These are phyloP conservation scores for Collariella sp. DNA, from an alignment of 495 filamentous ascomycete species.

Conservation along the genomic window DNA sequence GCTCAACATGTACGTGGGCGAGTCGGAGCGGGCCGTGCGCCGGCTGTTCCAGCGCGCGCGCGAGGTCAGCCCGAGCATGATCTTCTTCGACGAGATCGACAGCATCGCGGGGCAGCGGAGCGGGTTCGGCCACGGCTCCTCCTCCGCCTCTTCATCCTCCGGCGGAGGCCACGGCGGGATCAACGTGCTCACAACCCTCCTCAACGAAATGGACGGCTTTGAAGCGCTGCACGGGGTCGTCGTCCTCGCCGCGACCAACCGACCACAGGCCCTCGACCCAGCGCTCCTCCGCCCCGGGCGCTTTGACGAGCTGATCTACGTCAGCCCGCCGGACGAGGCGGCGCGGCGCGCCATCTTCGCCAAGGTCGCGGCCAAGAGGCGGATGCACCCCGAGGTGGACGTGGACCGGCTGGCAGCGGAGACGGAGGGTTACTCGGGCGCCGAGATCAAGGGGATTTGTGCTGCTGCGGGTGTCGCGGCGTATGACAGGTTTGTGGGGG, in stretches of 20 bases:
- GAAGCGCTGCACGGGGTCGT: slow-evolving; percentile 75
- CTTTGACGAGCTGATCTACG: slow-evolving; percentile 84
- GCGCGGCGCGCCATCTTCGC: slow-evolving; percentile 68
- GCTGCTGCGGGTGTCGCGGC: slow-evolving; percentile 37
- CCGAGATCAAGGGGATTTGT: slow-evolving; percentile 80
- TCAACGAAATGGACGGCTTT: slow-evolving; percentile 97
- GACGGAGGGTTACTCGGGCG: slow-evolving; percentile 79
- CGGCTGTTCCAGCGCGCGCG: slow-evolving; percentile 84
- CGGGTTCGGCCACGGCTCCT: slow-evolving; percentile 23
- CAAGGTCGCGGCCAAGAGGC: slow-evolving; percentile 51
- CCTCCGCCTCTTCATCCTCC: not conserved
- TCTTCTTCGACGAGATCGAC: slow-evolving; percentile 99
- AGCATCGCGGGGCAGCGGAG: slow-evolving; percentile 72
- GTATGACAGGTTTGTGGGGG: slow-evolving; percentile 26
- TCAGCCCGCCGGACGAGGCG: slow-evolving; percentile 68
- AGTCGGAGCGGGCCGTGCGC: slow-evolving; percentile 82
- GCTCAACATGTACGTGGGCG: slow-evolving; percentile 94
- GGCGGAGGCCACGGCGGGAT: slow-evolving; percentile 42
- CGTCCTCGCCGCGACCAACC: slow-evolving; percentile 91
- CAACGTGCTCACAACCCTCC: slow-evolving; percentile 81
- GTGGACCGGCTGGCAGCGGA: slow-evolving; percentile 53
- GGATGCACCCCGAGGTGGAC: slow-evolving; percentile 55
- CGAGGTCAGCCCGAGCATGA: slow-evolving; percentile 80
- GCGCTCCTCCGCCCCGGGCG: slow-evolving; percentile 83
- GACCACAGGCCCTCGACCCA: slow-evolving; percentile 76